These are phyloP conservation scores for Botrytis elliptica DNA, from an alignment of 2,329 filamentous ascomycete genomes.

Conservation along the genomic window DNA sequence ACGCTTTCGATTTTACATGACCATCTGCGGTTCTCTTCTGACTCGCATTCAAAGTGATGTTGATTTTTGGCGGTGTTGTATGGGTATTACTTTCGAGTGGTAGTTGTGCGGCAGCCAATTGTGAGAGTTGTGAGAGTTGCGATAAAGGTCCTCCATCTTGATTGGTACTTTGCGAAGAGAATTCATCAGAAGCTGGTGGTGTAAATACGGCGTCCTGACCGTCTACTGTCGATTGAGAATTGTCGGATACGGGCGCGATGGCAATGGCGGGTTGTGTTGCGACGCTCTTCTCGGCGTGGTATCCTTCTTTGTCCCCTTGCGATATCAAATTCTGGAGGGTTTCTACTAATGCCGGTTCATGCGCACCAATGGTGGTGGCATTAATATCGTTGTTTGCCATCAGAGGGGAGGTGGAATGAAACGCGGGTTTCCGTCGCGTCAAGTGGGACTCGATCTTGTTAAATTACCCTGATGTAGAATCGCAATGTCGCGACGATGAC, in stretches of 20 bases:
- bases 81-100: conserved; percentile 28
- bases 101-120: conserved; percentile 55
- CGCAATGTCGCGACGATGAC: conserved; percentile 25
- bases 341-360: conserved; percentile 14
- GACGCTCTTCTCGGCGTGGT: background rate
- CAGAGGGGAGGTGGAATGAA: conserved; percentile 16
- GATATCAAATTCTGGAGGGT: conserved; percentile 15
- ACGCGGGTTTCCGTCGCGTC: conserved; percentile 33
- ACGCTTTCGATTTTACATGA: conserved; percentile 58
- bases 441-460: conserved; percentile 24
- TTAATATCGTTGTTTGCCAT: conserved; percentile 33
- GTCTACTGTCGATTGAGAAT: conserved; percentile 47
- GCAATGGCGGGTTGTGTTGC: conserved; percentile 11
- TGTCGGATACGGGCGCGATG: conserved; percentile 40
- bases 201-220: conserved; percentile 44
- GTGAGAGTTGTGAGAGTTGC: conserved; percentile 55
- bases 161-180: conserved; percentile 42
- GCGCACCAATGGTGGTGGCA: conserved; percentile 23
- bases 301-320: background rate
- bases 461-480: conserved; percentile 25
- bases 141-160: conserved; percentile 51
- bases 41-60: conserved; percentile 40
- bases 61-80: conserved; percentile 28
- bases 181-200: conserved; percentile 40
- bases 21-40: conserved; percentile 79